Conservation (phyloP, 345 rosid species). For the Sonneratia alba region DNA sequence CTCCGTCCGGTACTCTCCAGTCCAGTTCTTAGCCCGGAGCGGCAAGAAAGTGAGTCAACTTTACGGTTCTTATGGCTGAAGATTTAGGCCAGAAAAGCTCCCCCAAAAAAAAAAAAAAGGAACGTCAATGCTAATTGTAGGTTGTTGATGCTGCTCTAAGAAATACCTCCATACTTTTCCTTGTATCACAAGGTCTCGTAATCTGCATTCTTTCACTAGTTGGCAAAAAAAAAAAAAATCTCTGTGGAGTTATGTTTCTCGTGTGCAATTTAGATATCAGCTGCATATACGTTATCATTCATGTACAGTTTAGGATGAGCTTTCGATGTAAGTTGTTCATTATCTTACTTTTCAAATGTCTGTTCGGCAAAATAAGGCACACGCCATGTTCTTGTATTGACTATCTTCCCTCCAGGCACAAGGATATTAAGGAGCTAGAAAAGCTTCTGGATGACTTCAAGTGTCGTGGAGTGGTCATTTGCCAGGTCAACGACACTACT, state of each 20-base stretch:
- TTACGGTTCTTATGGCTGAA: too few species aligned
- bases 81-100: too few species aligned
- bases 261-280: neutral
- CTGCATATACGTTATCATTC: neutral
- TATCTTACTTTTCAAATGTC: neutral
- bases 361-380: conserved; percentile 70
- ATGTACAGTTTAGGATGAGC: neutral
- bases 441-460: conserved; percentile 53
- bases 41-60: too few species aligned
- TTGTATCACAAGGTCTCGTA: too few species aligned
- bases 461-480: conserved; percentile 51
- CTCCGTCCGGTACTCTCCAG: conserved; percentile 21
- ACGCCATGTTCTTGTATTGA: conserved; percentile 70
- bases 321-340: neutral
- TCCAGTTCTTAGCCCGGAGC: too few species aligned
- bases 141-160: too few species aligned
- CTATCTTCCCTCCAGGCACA: conserved; percentile 63
- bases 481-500: conserved; percentile 80
- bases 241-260: neutral
- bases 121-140: too few species aligned
- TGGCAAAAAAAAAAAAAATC: too few species aligned
- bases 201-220: too few species aligned
- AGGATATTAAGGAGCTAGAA: conserved; percentile 64
- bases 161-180: too few species aligned
- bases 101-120: too few species aligned